These are phyloP conservation scores for Glarea lozoyensis DNA, from an alignment of 495 filamentous ascomycete species.

Conservation along the genomic window DNA sequence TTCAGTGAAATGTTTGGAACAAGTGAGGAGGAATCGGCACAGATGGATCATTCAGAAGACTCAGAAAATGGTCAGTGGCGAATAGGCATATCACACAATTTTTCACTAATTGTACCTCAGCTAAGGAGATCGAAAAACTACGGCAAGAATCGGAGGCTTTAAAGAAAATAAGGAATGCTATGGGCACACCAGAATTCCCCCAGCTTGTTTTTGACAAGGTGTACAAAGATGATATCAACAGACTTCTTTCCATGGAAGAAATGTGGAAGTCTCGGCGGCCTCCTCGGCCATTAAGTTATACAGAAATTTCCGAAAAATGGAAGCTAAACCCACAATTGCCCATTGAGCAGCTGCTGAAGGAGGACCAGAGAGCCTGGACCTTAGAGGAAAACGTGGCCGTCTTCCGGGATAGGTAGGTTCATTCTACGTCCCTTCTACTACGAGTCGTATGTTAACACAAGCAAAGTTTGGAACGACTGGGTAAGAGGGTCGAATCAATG, in stretches of 20 bases:
- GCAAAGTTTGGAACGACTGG: slow-evolving; percentile 60
- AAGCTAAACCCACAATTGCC: slow-evolving; percentile 24
- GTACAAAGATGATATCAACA: slow-evolving; percentile 75
- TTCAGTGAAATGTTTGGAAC: slow-evolving; percentile 74
- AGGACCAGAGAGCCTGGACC: slow-evolving; percentile 74
- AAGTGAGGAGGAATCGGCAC: slow-evolving; percentile 73
- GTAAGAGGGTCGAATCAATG: slow-evolving; percentile 55
- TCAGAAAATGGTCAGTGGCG: slow-evolving; percentile 66
- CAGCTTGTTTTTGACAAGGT: slow-evolving; percentile 87
- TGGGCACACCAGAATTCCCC: slow-evolving; percentile 72
- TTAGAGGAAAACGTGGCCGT: slow-evolving; percentile 74
- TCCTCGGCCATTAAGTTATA: slow-evolving; percentile 65
- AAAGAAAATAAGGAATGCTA: slow-evolving; percentile 71
- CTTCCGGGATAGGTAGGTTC: slow-evolving; percentile 63
- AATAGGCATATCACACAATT: neutral
- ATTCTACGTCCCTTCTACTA: neutral
- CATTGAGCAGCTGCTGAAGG: slow-evolving; percentile 42
- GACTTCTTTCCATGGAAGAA: slow-evolving; percentile 80
- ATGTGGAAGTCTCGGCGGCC: slow-evolving; percentile 87
- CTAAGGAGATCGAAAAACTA: slow-evolving; percentile 79
- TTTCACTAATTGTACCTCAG: slow-evolving; percentile 25
- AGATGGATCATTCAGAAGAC: slow-evolving; percentile 70
- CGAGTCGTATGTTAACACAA: slow-evolving; percentile 17
- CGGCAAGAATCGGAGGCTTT: slow-evolving; percentile 74
- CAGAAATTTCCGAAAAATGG: slow-evolving; percentile 31